These are phyloP conservation scores for Saccharum spontaneum DNA, from an alignment of 176 grass and related monocot species.

Conservation along the genomic window DNA sequence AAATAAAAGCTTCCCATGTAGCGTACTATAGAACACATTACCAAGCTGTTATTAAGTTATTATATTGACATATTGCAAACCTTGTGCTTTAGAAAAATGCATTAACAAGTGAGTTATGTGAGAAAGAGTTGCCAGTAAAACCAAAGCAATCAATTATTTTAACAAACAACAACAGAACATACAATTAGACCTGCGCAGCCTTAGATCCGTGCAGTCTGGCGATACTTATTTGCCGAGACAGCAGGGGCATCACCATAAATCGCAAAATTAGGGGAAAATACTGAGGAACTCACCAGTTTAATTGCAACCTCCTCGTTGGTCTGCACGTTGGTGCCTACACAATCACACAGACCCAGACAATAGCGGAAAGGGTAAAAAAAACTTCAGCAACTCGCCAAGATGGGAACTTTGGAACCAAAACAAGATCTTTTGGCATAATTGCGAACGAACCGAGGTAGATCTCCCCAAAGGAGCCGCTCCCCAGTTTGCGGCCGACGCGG, in stretches of 20 bases:
- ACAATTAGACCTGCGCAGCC: not conserved
- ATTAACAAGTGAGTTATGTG: not conserved
- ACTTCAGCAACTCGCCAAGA: slow-evolving; percentile 7
- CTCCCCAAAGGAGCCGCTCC: slow-evolving; percentile 80
- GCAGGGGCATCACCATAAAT: not conserved
- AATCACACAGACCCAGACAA: not conserved
- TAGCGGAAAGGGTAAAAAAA: not conserved
- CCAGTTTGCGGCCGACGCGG: slow-evolving; percentile 74
- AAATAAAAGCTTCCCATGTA: not conserved
- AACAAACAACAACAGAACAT: not conserved
- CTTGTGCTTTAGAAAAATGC: not conserved
- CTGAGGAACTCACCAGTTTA: slow-evolving; percentile 70
- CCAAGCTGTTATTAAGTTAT: not conserved
- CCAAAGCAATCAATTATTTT: not conserved
- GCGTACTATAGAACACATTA: not conserved
- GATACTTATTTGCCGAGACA: not conserved
- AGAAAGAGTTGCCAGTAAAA: not conserved
- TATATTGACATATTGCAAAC: not conserved
- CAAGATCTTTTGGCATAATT: not conserved
- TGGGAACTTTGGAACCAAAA: slow-evolving; percentile 23
- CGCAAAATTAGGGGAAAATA: not conserved
- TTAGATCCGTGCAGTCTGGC: slow-evolving; percentile 23
- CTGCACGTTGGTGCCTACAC: slow-evolving; percentile 87
- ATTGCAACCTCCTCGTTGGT: slow-evolving; percentile 92
- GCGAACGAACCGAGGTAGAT: slow-evolving; percentile 59